Evolutionary conservation across 805 yeast genomes (phyloP), one percentile per base, ranked within the genome.

Genomic region (Tetrapisispora namnaoensis): DNA sequence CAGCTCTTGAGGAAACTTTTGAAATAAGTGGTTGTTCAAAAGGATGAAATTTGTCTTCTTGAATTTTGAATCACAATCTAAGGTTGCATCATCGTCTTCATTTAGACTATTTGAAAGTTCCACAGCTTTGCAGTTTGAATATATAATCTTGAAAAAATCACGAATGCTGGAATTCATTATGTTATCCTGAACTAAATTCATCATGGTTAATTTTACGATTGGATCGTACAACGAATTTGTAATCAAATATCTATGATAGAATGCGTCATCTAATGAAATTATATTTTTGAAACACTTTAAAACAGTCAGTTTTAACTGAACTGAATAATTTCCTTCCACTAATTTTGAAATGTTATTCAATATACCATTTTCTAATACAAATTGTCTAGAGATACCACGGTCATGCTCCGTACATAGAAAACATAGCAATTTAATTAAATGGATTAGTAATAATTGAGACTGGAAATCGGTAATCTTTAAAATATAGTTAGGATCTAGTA

Each of bases 161-260:
- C 88, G 70, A 53, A 91, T 76, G 6, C 90, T 76, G 0, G 96
- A 88, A 58, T 80, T 84, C 2, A 84, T 74, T 51, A 89, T 66
- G 59, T 82, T 84, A 60, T 85, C 80, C 37, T 67, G 65, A 30
- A 70, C 65, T 7, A 74, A 69, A 10, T 78, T 75, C 14, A 69
- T 73, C 21, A 69, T 65, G 52, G 85, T 70, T 44, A 79, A 68
- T 1, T 63, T 59, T 49, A 86, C 72, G 34, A 82, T 70, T 20
- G 71, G 67, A 4, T 66, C 70, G 47, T 82, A 70, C 5, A 82
- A 61, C 44, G 79, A 74, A 49, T 79, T 70, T 16, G 78, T 70
- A 17, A 84, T 71, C 46, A 90, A 72, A 52, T 77, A 75, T 27
- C 77, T 62, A 20, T 77, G 73, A 56, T 83, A 82, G 37, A 68